phyloP scores from a whole-genome alignment of 768 basidiomycete genomes.

The Auricularia auricula-judae region DNA sequence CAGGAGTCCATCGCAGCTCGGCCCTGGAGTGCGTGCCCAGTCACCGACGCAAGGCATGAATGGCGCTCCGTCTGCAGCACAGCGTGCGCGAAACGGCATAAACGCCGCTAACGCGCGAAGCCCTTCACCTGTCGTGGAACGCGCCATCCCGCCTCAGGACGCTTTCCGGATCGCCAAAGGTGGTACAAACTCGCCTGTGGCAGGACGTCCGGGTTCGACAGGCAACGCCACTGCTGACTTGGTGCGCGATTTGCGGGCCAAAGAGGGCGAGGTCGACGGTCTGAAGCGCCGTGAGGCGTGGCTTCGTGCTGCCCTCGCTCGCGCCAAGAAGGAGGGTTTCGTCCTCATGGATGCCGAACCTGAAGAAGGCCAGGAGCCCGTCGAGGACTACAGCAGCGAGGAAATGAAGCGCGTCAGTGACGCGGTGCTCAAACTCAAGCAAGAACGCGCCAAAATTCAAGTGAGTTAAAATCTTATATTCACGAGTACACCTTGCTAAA shows the following conservation, averaged over 20 bases:
- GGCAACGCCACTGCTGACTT: slow-evolving; percentile 67
- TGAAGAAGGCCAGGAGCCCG: slow-evolving; percentile 34
- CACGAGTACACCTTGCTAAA: background rate
- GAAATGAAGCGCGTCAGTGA: slow-evolving; percentile 50
- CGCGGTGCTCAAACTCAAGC: slow-evolving; percentile 73
- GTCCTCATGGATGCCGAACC: slow-evolving; percentile 40
- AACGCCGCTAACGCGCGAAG: slow-evolving; percentile 32
- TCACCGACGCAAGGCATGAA: slow-evolving; percentile 37
- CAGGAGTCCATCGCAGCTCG: slow-evolving; percentile 19
- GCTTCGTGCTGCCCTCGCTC: slow-evolving; percentile 70
- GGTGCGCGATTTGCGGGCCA: slow-evolving; percentile 67
- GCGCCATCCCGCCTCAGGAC: slow-evolving; percentile 46
- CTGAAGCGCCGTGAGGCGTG: slow-evolving; percentile 70
- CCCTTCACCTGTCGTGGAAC: slow-evolving; percentile 47
- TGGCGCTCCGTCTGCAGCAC: slow-evolving; percentile 20
- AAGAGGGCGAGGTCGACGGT: slow-evolving; percentile 70
- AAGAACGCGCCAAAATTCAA: slow-evolving; percentile 79
- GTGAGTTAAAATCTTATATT: slow-evolving; percentile 30
- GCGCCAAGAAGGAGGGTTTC: slow-evolving; percentile 73
- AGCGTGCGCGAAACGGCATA: slow-evolving; percentile 35
- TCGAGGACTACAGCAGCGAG: slow-evolving; percentile 22
- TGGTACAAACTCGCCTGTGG: slow-evolving; percentile 32
- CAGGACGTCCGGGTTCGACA: slow-evolving; percentile 34
- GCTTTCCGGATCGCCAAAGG: slow-evolving; percentile 40
- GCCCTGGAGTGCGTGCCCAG: slow-evolving; percentile 37